Percentiles rank a stretch among this genome's conserved stretches.
Evolutionary conservation across 208 protist genomes (phyloP).

Genomic region (Acanthamoeba royreba): DNA sequence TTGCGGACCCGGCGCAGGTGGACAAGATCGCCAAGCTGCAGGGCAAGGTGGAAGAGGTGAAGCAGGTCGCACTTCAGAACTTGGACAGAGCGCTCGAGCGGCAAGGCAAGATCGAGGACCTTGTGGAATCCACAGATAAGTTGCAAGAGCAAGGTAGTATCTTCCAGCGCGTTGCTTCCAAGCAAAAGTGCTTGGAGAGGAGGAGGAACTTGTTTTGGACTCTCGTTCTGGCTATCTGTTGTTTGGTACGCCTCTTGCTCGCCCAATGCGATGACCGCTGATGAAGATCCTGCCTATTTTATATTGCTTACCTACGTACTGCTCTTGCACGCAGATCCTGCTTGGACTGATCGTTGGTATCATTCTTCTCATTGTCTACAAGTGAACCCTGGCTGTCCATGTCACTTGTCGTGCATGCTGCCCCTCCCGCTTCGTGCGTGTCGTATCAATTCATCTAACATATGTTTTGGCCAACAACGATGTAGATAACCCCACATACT

Average conservation of each 20-base stretch:
- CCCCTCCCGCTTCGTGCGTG: too few species aligned
- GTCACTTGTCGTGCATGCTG: too few species aligned
- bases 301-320: background rate
- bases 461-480: too few species aligned
- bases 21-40: background rate
- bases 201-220: background rate
- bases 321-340: background rate
- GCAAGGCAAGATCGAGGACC: background rate
- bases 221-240: background rate
- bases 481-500: background rate
- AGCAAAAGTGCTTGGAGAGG: background rate
- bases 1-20: background rate
- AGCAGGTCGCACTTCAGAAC: background rate
- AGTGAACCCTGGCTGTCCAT: background rate
- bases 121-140: background rate
- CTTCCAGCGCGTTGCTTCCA: background rate
- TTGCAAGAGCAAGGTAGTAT: background rate
- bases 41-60: background rate
- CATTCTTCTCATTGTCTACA: background rate
- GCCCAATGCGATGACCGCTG: background rate
- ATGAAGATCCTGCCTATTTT: too few species aligned
- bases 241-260: background rate
- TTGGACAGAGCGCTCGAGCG: background rate
- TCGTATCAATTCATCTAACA: too few species aligned
- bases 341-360: background rate